Conservation (phyloP, 805 yeast species). For the Sugiyamaella floridensis region DNA sequence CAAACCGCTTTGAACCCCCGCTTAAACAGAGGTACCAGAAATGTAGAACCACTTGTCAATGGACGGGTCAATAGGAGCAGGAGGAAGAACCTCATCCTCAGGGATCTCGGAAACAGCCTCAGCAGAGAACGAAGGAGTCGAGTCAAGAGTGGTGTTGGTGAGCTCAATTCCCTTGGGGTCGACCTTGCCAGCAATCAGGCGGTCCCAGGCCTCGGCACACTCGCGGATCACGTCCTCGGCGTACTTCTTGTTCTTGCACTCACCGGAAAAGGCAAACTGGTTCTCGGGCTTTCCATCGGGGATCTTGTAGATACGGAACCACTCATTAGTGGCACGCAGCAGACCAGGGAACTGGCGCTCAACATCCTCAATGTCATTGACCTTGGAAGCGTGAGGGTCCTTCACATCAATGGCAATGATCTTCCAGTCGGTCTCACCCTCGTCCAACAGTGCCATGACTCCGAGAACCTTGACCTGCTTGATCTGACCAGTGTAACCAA, state of each 20-base stretch:
- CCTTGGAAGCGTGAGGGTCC: slow-evolving; percentile 83
- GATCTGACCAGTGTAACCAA: slow-evolving; percentile 62
- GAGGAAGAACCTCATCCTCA: slow-evolving; percentile 61
- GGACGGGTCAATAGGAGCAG: slow-evolving; percentile 94
- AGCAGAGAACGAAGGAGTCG: slow-evolving; percentile 48
- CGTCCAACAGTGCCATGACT: slow-evolving; percentile 91
- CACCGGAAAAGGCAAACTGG: slow-evolving; percentile 94
- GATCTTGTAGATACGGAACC: slow-evolving; percentile 97
- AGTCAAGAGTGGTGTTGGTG: slow-evolving; percentile 64
- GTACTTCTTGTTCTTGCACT: slow-evolving; percentile 78
- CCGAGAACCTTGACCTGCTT: slow-evolving; percentile 92
- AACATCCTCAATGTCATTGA: slow-evolving; percentile 88
- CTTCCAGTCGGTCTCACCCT: slow-evolving; percentile 98
- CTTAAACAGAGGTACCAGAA: slow-evolving; percentile 37
- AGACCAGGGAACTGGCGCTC: slow-evolving; percentile 86
- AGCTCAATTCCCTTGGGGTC: slow-evolving; percentile 63
- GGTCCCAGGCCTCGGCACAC: slow-evolving; percentile 79
- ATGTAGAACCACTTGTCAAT: slow-evolving; percentile 98
- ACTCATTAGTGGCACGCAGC: slow-evolving; percentile 87
- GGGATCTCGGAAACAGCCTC: slow-evolving; percentile 40
- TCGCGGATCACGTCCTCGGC: slow-evolving; percentile 80
- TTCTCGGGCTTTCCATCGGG: slow-evolving; percentile 98
- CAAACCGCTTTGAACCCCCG: not conserved
- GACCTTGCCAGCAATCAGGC: slow-evolving; percentile 57
- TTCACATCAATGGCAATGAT: slow-evolving; percentile 79